A percentile compares a stretch with the other conserved stretches of the same genome.
Evolutionary conservation across 148 eudicot species (phyloP).

Genomic region (Cornus suecica): DNA sequence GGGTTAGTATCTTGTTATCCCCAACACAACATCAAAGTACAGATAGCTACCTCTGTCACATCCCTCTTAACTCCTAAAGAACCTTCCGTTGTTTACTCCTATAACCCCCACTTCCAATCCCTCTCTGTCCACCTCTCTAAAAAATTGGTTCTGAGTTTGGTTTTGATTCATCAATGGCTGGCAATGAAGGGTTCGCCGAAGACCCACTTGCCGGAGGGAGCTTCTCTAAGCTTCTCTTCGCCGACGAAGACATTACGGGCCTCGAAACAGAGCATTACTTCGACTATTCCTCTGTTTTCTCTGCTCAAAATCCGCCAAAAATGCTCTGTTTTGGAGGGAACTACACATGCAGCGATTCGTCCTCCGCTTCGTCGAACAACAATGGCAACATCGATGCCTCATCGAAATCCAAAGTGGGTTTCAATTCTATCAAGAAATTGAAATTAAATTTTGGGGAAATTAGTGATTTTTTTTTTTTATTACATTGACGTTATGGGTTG

Average conservation of each 20-base stretch:
- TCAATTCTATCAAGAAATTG: neutral
- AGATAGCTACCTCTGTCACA: constrained; percentile 1
- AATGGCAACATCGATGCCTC: constrained; percentile 10
- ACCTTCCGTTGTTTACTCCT: constrained; percentile 30
- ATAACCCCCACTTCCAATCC: constrained; percentile 8
- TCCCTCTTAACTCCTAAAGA: constrained; percentile 2
- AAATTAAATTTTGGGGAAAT: neutral
- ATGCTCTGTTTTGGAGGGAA: constrained; percentile 46
- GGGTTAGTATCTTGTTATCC: too few species aligned
- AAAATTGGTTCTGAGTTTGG: neutral
- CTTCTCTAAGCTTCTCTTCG: constrained; percentile 35
- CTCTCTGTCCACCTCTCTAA: constrained; percentile 11
- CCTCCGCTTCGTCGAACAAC: constrained; percentile 16
- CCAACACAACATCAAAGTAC: constrained; percentile 9
- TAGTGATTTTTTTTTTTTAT: too few species aligned
- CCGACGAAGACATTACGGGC: constrained; percentile 18
- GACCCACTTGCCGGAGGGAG: constrained; percentile 23
- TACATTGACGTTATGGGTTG: neutral
- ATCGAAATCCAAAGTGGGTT: constrained; percentile 12
- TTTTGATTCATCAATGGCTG: constrained; percentile 18
- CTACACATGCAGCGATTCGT: constrained; percentile 26
- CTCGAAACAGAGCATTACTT: constrained; percentile 20
- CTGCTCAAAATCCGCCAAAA: constrained; percentile 25
- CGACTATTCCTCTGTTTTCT: constrained; percentile 16
- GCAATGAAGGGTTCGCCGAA: constrained; percentile 15